Conservation (phyloP, 2,329 filamentous ascomycete genomes). For the Aspergillus phoenicis region DNA sequence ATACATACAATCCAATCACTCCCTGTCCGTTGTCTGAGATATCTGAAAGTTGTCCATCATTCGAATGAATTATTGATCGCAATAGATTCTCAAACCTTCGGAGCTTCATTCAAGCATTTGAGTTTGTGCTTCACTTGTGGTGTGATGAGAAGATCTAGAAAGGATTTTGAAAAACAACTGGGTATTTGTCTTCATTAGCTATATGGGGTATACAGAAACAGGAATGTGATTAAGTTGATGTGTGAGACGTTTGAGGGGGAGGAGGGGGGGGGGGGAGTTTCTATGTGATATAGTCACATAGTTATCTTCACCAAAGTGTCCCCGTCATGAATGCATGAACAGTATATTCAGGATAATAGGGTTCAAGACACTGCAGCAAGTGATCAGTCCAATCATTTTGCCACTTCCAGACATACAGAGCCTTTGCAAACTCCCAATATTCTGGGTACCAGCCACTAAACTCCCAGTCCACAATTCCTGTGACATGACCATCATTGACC, state of each 20-base stretch:
- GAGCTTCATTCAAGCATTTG: too few relatives aligned
- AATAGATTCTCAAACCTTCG: too few relatives aligned
- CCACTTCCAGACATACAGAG: neutral
- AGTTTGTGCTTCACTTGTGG: too few relatives aligned
- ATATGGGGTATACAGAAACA: neutral
- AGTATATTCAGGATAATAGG: neutral
- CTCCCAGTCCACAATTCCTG: neutral
- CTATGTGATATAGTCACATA: neutral
- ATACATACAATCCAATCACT: too few relatives aligned
- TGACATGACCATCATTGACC: neutral
- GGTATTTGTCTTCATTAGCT: neutral
- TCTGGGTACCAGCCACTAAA: constrained; percentile 3
- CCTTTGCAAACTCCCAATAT: constrained; percentile 1
- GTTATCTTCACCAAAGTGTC: neutral
- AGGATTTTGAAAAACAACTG: neutral
- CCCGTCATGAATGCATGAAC: neutral
- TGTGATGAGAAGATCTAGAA: too few relatives aligned
- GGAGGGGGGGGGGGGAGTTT: neutral
- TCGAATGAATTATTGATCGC: too few relatives aligned
- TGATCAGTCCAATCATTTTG: neutral
- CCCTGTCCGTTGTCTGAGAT: too few relatives aligned
- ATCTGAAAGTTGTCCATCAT: too few relatives aligned
- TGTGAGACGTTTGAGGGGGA: too few relatives aligned
- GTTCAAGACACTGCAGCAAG: neutral
- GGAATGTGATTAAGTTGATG: neutral